These are phyloP conservation scores for Phaeomoniella chlamydospora DNA, from an alignment of 2,329 filamentous ascomycete species.

Conservation along the genomic window DNA sequence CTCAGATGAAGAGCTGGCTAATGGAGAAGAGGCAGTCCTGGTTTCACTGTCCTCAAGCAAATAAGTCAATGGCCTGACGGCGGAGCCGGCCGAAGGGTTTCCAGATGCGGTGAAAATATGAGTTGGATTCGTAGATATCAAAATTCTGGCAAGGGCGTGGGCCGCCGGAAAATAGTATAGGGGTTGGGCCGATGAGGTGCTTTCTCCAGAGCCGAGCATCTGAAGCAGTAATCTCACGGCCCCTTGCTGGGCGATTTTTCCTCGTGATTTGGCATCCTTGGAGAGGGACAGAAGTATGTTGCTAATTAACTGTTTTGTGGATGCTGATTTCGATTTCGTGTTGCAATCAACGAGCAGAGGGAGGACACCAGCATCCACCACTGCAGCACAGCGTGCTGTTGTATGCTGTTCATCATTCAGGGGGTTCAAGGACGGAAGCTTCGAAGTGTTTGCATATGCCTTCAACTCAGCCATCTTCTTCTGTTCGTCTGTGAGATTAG, in stretches of 20 bases:
- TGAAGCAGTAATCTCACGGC: conserved; percentile 71
- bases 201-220: conserved; percentile 25
- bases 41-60: conserved; percentile 55
- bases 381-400: conserved; percentile 55
- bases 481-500: conserved; percentile 70
- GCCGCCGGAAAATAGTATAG: conserved; percentile 41
- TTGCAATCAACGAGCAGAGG: conserved; percentile 63
- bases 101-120: conserved; percentile 74
- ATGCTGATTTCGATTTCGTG: conserved; percentile 52
- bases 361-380: conserved; percentile 67
- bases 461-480: conserved; percentile 86
- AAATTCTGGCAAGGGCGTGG: conserved; percentile 68
- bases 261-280: conserved; percentile 57
- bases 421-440: conserved; percentile 46
- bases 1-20: conserved; percentile 18
- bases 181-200: conserved; percentile 19
- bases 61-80: conserved; percentile 66
- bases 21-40: conserved; percentile 27
- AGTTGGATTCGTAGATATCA: conserved; percentile 73
- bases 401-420: conserved; percentile 68
- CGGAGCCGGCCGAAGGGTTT: conserved; percentile 55
- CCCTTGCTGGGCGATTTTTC: conserved; percentile 82
- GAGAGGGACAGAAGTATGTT: conserved; percentile 67
- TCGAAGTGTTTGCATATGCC: conserved; percentile 79
- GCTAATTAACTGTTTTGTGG: conserved; percentile 57